phyloP scores from a whole-genome alignment of 2,329 filamentous ascomycete species.

The Coniochaeta sp. region DNA sequence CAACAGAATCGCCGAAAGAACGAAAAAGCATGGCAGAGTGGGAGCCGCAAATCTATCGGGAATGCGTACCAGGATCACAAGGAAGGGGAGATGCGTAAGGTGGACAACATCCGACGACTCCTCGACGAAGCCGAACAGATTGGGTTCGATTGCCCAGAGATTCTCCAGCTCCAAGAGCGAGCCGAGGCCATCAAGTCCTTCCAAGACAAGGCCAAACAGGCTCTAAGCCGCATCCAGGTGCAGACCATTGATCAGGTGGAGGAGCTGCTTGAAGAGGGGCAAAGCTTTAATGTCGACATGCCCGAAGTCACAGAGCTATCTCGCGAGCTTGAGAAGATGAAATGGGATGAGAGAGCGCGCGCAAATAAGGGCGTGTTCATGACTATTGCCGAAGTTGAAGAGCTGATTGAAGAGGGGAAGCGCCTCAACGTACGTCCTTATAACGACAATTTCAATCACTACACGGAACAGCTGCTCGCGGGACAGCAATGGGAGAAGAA shows the following conservation, averaged over 20 bases:
- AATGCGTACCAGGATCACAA: slow-evolving; percentile 58
- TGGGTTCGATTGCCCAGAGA: slow-evolving; percentile 90
- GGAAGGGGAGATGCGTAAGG: slow-evolving; percentile 79
- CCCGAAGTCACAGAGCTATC: slow-evolving; percentile 80
- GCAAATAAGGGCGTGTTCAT: slow-evolving; percentile 56
- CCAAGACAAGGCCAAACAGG: slow-evolving; percentile 64
- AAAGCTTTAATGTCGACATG: slow-evolving; percentile 83
- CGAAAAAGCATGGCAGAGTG: slow-evolving; percentile 76
- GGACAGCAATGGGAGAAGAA: slow-evolving; percentile 90
- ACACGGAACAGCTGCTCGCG: slow-evolving; percentile 65
- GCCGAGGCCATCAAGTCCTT: slow-evolving; percentile 79
- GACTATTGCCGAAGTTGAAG: slow-evolving; percentile 69
- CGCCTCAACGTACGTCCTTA: slow-evolving; percentile 71
- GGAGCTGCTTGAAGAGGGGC: slow-evolving; percentile 82
- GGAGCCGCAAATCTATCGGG: slow-evolving; percentile 60
- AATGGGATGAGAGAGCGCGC: slow-evolving; percentile 77
- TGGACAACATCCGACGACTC: slow-evolving; percentile 81
- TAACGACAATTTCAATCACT: slow-evolving; percentile 71
- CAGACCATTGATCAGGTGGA: slow-evolving; percentile 71
- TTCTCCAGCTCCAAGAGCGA: slow-evolving; percentile 75
- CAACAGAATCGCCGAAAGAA: slow-evolving; percentile 95
- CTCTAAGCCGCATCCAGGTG: slow-evolving; percentile 57
- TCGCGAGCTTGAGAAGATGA: slow-evolving; percentile 72
- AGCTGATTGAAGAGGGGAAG: slow-evolving; percentile 69
- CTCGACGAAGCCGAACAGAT: slow-evolving; percentile 77